These are phyloP conservation scores for Protomyces inouyei DNA, from an alignment of 1,139 yeast species.

Conservation along the genomic window DNA sequence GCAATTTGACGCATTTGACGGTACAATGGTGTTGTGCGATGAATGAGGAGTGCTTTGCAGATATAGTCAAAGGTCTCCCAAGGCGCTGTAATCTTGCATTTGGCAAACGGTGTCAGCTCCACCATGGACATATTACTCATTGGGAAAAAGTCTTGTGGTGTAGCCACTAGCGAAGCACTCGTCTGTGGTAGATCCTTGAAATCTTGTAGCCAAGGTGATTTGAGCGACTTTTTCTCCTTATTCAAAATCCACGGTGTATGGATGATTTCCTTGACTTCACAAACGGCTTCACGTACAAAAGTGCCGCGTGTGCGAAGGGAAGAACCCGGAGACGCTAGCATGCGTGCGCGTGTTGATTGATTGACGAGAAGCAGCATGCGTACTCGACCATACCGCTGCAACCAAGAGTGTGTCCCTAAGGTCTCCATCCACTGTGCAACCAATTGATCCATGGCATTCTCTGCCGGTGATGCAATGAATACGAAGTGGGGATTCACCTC, in stretches of 20 bases:
- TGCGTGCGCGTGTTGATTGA: constrained; percentile 6
- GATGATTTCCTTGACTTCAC: constrained; percentile 11
- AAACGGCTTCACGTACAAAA: constrained; percentile 17
- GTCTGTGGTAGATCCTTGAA: constrained; percentile 3
- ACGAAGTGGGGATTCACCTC: constrained; percentile 12
- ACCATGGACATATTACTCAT: constrained; percentile 3
- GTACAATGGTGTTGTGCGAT: constrained; percentile 13
- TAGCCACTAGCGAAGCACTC: not conserved
- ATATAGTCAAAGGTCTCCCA: constrained; percentile 24
- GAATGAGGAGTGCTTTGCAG: constrained; percentile 2
- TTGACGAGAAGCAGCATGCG: constrained; percentile 16
- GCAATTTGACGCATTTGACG: constrained; percentile 16
- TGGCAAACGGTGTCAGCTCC: constrained; percentile 14
- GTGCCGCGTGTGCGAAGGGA: constrained; percentile 11
- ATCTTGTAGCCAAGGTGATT: constrained; percentile 1
- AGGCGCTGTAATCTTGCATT: constrained; percentile 13
- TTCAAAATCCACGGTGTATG: constrained; percentile 6
- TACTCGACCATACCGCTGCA: constrained; percentile 16
- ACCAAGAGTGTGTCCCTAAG: constrained; percentile 11
- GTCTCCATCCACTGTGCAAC: constrained; percentile 22
- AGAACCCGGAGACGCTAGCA: constrained; percentile 17
- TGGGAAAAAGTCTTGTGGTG: constrained; percentile 10
- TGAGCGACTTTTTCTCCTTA: not conserved
- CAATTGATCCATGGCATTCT: constrained; percentile 6
- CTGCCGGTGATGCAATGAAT: constrained; percentile 7